These are phyloP conservation scores for Candida rishiriensis DNA, from an alignment of 805 yeast genomes.

Conservation along the genomic window DNA sequence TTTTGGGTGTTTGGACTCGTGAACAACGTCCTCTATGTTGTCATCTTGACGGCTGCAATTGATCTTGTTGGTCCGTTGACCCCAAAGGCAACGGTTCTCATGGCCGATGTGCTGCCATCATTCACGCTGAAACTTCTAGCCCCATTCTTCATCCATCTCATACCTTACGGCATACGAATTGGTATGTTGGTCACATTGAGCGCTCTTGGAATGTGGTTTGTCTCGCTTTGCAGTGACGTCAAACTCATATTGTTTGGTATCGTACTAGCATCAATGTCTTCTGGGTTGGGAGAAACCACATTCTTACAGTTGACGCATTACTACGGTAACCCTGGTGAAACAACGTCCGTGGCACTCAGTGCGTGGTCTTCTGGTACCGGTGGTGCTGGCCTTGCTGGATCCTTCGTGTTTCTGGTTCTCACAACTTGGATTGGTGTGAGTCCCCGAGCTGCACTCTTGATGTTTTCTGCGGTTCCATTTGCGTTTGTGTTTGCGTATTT, in stretches of 20 bases:
- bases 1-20: constrained; percentile 84
- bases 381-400: constrained; percentile 87
- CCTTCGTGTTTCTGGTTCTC: constrained; percentile 62
- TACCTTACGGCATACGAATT: constrained; percentile 58
- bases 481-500: constrained; percentile 25
- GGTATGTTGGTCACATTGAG: constrained; percentile 53
- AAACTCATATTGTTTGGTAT: constrained; percentile 58
- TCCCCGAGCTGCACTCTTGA: constrained; percentile 49
- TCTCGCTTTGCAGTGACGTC: constrained; percentile 42
- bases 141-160: constrained; percentile 70
- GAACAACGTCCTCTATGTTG: constrained; percentile 87
- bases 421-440: constrained; percentile 64
- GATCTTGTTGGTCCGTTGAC: constrained; percentile 80
- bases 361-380: constrained; percentile 97
- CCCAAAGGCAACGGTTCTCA: constrained; percentile 80
- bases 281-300: constrained; percentile 89
- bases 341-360: constrained; percentile 42
- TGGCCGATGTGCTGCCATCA: constrained; percentile 86
- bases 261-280: constrained; percentile 70
- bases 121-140: constrained; percentile 65
- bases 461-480: constrained; percentile 43
- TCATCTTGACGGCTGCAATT: constrained; percentile 85
- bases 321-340: constrained; percentile 36
- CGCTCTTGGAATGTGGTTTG: constrained; percentile 66
- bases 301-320: constrained; percentile 84